A percentile compares a stretch with the other conserved stretches of the same genome.
These are phyloP conservation scores for Metschnikowia gelsemii DNA, from an alignment of 805 yeast genomes.

Conservation along the genomic window DNA sequence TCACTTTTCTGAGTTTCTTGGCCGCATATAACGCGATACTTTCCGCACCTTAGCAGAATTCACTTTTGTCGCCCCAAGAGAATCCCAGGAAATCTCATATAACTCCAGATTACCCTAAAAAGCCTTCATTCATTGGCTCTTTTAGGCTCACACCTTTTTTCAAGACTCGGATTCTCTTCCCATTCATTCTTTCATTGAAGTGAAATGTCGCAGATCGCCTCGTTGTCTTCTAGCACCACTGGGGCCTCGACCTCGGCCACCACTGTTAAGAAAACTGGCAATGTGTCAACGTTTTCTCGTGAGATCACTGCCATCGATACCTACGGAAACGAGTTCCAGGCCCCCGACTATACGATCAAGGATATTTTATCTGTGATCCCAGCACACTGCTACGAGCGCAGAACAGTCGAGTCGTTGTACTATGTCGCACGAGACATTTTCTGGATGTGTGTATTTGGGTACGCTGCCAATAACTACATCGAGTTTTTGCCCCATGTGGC, in stretches of 20 bases:
- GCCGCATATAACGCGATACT: neutral
- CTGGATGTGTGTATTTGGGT: constrained; percentile 49
- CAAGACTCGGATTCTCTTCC: neutral
- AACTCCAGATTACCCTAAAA: too few relatives aligned
- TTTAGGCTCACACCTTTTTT: neutral
- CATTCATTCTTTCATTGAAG: neutral
- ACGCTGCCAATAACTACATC: constrained; percentile 52
- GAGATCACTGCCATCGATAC: constrained; percentile 54
- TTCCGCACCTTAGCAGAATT: neutral
- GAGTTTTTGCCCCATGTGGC: constrained; percentile 34
- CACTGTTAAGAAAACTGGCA: constrained; percentile 36
- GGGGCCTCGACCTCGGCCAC: constrained; percentile 10
- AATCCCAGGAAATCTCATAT: too few relatives aligned
- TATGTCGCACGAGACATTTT: constrained; percentile 69
- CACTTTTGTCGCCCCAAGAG: neutral
- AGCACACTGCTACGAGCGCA: constrained; percentile 67
- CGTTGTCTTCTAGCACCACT: constrained; percentile 15
- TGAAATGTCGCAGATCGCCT: constrained; percentile 19
- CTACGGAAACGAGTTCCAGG: constrained; percentile 64
- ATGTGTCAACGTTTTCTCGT: constrained; percentile 37
- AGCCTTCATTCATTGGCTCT: neutral
- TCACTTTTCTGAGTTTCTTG: too few relatives aligned
- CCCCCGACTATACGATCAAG: constrained; percentile 75
- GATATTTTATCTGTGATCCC: constrained; percentile 74
- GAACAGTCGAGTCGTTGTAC: constrained; percentile 50